Evolutionary conservation across 257 asterid genomes (phyloP).

Genomic region (Coffea canephora): DNA sequence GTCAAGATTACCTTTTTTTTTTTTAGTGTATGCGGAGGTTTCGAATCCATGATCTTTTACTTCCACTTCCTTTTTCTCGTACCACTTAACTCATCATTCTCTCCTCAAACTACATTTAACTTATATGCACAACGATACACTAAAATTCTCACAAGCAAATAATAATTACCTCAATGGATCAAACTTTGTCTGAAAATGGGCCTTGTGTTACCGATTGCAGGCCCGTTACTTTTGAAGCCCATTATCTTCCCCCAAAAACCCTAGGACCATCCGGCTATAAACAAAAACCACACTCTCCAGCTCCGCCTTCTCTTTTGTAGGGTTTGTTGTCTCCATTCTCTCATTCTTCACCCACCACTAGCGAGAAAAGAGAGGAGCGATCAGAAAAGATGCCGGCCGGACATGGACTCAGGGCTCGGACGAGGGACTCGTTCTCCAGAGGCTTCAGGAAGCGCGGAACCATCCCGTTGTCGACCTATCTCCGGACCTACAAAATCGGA

Average conservation of each 20-base stretch:
- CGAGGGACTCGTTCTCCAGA: slow-evolving; percentile 34
- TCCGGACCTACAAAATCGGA: slow-evolving; percentile 30
- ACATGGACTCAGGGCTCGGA: slow-evolving; percentile 41
- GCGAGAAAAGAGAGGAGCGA: neutral
- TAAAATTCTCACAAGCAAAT: too few species aligned
- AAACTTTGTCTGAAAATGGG: too few species aligned
- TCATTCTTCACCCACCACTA: neutral
- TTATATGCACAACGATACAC: too few species aligned
- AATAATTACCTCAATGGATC: too few species aligned
- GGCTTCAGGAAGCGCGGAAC: slow-evolving; percentile 43
- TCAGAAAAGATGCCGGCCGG: slow-evolving; percentile 44
- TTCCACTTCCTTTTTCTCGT: too few species aligned
- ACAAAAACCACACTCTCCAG: neutral
- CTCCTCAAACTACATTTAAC: too few species aligned
- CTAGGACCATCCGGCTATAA: neutral
- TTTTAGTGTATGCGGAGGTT: too few species aligned
- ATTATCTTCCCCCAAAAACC: neutral
- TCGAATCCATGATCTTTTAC: too few species aligned
- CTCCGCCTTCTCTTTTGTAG: neutral
- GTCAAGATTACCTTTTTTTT: too few species aligned
- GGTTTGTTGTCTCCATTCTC: neutral
- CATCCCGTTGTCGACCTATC: slow-evolving; percentile 31
- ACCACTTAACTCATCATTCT: too few species aligned
- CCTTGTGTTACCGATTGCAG: neutral
- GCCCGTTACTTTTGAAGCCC: neutral